These are phyloP conservation scores for Nemania sp. DNA, from an alignment of 2,329 filamentous ascomycete genomes.

Conservation along the genomic window DNA sequence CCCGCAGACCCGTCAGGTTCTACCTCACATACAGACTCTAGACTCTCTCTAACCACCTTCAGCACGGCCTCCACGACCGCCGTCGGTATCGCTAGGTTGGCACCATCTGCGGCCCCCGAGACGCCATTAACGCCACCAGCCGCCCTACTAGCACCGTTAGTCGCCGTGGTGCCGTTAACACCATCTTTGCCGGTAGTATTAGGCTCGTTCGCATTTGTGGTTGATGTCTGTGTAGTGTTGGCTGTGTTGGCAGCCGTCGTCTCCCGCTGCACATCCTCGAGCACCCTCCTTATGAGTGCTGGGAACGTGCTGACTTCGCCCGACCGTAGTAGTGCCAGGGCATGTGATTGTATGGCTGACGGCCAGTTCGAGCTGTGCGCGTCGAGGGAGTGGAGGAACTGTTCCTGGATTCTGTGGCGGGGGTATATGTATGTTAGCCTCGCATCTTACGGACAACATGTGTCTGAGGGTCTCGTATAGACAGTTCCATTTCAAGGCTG, in stretches of 20 bases:
- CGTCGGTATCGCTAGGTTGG: constrained; percentile 67
- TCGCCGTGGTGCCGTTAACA: constrained; percentile 28
- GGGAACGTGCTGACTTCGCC: constrained; percentile 71
- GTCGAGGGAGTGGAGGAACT: constrained; percentile 71
- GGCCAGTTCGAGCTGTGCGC: constrained; percentile 72
- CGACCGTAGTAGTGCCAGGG: constrained; percentile 69
- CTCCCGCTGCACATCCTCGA: constrained; percentile 71
- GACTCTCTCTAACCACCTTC: constrained; percentile 68
- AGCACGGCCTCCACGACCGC: constrained; percentile 72
- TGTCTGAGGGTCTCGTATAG: not conserved
- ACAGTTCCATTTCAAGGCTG: not conserved
- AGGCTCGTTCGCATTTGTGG: constrained; percentile 36
- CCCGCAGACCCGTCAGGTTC: constrained; percentile 47
- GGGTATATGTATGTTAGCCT: constrained; percentile 22
- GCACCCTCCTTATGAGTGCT: constrained; percentile 68
- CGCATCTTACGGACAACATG: not conserved
- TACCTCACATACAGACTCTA: constrained; percentile 63
- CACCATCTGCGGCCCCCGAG: constrained; percentile 43
- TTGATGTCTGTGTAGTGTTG: constrained; percentile 28
- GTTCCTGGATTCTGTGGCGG: constrained; percentile 69
- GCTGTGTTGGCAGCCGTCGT: constrained; percentile 52
- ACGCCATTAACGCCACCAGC: constrained; percentile 48
- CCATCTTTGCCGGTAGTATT: constrained; percentile 35
- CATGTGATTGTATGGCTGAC: constrained; percentile 69
- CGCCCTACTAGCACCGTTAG: constrained; percentile 36